These are phyloP conservation scores for Botrytis fabae DNA, from an alignment of 2,329 filamentous ascomycete species.

Conservation along the genomic window DNA sequence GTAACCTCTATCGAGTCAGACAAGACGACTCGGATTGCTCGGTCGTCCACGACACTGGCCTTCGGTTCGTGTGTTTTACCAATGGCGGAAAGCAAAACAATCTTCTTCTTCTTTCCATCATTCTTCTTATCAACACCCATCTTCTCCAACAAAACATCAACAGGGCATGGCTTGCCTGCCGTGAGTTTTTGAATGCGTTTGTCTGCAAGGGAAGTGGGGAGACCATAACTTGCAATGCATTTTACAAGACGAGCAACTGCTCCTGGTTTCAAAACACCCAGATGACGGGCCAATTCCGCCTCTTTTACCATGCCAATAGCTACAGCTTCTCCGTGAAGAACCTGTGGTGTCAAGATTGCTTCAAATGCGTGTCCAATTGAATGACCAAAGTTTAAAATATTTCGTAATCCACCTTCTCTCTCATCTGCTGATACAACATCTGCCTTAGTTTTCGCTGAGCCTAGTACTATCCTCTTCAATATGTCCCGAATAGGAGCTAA, in stretches of 20 bases:
- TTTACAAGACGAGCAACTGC: slow-evolving; percentile 89
- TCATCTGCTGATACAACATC: slow-evolving; percentile 93
- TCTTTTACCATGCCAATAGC: slow-evolving; percentile 99
- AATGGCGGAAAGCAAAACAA: slow-evolving; percentile 88
- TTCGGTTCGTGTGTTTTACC: slow-evolving; percentile 83
- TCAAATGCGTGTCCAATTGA: slow-evolving; percentile 97
- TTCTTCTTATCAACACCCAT: slow-evolving; percentile 99
- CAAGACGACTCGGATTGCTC: slow-evolving; percentile 77
- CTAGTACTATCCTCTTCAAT: slow-evolving; percentile 74
- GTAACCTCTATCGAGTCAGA: slow-evolving; percentile 74
- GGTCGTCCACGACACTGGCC: slow-evolving; percentile 86
- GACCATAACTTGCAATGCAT: slow-evolving; percentile 89
- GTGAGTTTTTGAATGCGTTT: slow-evolving; percentile 79
- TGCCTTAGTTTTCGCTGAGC: slow-evolving; percentile 90
- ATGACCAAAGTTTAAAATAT: slow-evolving; percentile 95
- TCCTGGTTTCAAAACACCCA: slow-evolving; percentile 80
- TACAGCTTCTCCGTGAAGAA: slow-evolving; percentile 93
- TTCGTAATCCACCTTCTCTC: slow-evolving; percentile 88
- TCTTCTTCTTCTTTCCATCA: slow-evolving; percentile 90
- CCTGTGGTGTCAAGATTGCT: slow-evolving; percentile 90
- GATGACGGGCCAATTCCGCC: slow-evolving; percentile 85
- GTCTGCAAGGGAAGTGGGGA: slow-evolving; percentile 84
- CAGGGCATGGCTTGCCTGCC: slow-evolving; percentile 82
- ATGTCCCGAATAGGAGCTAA: slow-evolving; percentile 70
- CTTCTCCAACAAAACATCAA: slow-evolving; percentile 81